Conservation (phyloP, 2,329 filamentous ascomycete genomes). For the Aureobasidium sp. region DNA sequence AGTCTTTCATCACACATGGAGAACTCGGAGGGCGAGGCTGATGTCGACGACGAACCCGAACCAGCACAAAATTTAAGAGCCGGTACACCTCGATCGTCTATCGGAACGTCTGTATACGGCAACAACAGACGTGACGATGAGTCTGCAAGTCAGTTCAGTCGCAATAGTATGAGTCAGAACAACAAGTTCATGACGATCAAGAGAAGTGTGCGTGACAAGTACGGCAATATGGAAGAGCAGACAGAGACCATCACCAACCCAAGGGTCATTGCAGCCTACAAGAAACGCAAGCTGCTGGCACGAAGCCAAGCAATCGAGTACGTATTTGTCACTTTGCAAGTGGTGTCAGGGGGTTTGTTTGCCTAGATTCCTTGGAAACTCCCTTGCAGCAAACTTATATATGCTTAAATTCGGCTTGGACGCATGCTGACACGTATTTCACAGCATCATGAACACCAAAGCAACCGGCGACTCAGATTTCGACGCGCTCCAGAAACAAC, state of each 20-base stretch:
- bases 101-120: conserved; percentile 44
- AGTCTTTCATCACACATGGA: conserved; percentile 67
- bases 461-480: conserved; percentile 60
- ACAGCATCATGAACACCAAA: conserved; percentile 50
- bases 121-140: conserved; percentile 61
- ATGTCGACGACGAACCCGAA: conserved; percentile 48
- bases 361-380: not conserved
- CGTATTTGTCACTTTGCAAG: conserved; percentile 26
- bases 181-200: conserved; percentile 67
- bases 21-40: conserved; percentile 65
- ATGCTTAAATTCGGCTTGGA: not conserved
- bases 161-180: conserved; percentile 43
- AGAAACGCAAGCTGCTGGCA: conserved; percentile 64
- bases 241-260: conserved; percentile 47
- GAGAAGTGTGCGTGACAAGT: conserved; percentile 55
- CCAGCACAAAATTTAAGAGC: conserved; percentile 25
- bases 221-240: conserved; percentile 33
- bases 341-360: not conserved
- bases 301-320: conserved; percentile 68
- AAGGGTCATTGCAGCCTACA: conserved; percentile 81
- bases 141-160: conserved; percentile 47
- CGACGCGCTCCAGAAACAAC: conserved; percentile 52
- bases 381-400: not conserved
- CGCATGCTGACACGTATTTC: conserved; percentile 18
- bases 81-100: conserved; percentile 59